Evolutionary conservation across 345 rosid genomes (phyloP), one percentile per base, ranked within the genome.

Genomic region (Arabis alpina): DNA sequence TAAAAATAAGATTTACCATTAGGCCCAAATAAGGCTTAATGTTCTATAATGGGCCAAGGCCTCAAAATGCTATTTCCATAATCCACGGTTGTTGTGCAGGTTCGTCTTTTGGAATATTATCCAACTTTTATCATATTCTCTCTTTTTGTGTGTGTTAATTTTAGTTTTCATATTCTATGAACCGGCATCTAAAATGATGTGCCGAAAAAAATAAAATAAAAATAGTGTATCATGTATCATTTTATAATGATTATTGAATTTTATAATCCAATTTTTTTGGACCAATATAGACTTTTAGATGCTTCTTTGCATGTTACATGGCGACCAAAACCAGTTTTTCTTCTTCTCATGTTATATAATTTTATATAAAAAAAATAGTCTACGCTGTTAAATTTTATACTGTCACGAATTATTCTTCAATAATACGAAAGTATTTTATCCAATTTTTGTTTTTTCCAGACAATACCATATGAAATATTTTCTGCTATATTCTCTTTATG

Each of bases 381-480:
- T 37, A 51, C 56, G 72, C 67, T 43, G 54, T 58, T 52, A 66
- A 65, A 32, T 50, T 25, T 28, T n/a, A n/a, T 73, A 36, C 61
- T 59, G 77, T 51, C 61, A n/a, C 25, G 41, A 54, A 72, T 72
- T 64, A 72, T 54, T 72, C 64, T 44, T 72, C 76, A 72, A 54
- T 72, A 34, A 72, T 45, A 72, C 48, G 56, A 59, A 66, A 66
- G 39, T 54, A 49, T 10, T 24, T 34, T 52, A n/a, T n/a, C n/a
- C n/a, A n/a, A n/a, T n/a, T n/a, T n/a, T n/a, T n/a, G n/a, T n/a
- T n/a, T n/a, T n/a, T n/a, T n/a, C n/a, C n/a, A n/a, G 43, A 58
- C 39, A 10, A 58, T 48, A 49, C 15, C 34, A 52, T 40, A 51
- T 9, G 25, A 13, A 53, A 43, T 16, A 67, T 28, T 12, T 60